phyloP scores from a whole-genome alignment of 768 basidiomycete genomes.

The Podaxis sp. region DNA sequence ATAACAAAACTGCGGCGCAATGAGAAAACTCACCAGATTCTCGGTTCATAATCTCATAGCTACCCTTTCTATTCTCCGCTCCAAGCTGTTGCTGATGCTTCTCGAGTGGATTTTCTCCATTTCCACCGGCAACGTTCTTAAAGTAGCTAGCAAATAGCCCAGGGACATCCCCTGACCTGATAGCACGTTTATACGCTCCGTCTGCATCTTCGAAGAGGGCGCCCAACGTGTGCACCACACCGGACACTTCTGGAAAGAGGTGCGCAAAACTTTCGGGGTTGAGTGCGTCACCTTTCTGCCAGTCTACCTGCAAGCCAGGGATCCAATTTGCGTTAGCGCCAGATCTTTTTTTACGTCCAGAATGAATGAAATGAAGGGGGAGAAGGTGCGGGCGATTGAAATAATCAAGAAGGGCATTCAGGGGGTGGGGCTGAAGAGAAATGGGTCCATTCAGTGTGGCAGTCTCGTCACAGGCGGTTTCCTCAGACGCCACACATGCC shows the following conservation, averaged over 20 bases:
- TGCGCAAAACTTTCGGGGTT: constrained; percentile 67
- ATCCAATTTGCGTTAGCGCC: constrained; percentile 1
- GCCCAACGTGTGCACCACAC: constrained; percentile 92
- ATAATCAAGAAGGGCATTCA: neutral
- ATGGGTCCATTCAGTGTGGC: neutral
- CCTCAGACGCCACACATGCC: neutral
- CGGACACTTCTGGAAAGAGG: constrained; percentile 61
- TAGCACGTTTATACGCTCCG: constrained; percentile 69
- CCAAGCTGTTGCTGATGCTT: constrained; percentile 22
- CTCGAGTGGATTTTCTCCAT: constrained; percentile 57
- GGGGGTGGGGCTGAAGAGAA: neutral
- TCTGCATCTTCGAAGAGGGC: constrained; percentile 69
- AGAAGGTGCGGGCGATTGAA: constrained; percentile 5
- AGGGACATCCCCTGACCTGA: constrained; percentile 55
- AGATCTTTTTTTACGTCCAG: neutral
- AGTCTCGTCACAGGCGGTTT: neutral
- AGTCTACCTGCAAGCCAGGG: constrained; percentile 60
- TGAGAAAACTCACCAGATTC: constrained; percentile 70
- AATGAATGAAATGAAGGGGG: constrained; percentile 7
- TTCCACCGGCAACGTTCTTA: constrained; percentile 26
- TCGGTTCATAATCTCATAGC: constrained; percentile 81
- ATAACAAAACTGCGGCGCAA: constrained; percentile 6
- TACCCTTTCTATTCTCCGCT: constrained; percentile 25
- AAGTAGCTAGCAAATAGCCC: constrained; percentile 45
- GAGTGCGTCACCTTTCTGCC: constrained; percentile 83